These are phyloP conservation scores for Plenodomus lindquistii DNA, from an alignment of 2,329 filamentous ascomycete genomes.

Conservation along the genomic window DNA sequence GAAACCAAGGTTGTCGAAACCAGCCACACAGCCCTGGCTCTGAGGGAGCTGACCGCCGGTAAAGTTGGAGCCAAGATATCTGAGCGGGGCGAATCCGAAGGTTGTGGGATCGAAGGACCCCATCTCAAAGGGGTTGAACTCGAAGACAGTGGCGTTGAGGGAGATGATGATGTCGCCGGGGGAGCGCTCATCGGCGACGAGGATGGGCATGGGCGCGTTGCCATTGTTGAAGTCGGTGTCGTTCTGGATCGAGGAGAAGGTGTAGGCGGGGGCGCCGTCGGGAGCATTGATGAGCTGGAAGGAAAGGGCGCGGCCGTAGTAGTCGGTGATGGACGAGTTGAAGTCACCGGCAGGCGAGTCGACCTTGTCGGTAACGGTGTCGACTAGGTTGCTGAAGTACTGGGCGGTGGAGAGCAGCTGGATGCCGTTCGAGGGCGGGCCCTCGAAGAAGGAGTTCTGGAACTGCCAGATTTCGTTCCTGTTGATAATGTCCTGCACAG, in stretches of 20 bases:
- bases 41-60: conserved; percentile 61
- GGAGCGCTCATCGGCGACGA: conserved; percentile 70
- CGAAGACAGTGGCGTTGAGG: conserved; percentile 74
- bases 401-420: conserved; percentile 59
- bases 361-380: conserved; percentile 63
- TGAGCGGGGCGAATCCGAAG: conserved; percentile 70
- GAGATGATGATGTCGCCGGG: conserved; percentile 65
- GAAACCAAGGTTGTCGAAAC: conserved; percentile 82
- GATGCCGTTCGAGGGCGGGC: conserved; percentile 55
- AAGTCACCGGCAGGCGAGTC: conserved; percentile 64
- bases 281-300: conserved; percentile 81
- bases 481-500: conserved; percentile 61
- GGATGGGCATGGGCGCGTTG: conserved; percentile 70
- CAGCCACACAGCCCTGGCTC: conserved; percentile 67
- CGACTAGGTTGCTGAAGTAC: conserved; percentile 66
- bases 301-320: conserved; percentile 82
- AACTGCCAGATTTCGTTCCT: conserved; percentile 65
- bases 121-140: conserved; percentile 80
- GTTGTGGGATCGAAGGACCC: conserved; percentile 75
- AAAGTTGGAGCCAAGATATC: conserved; percentile 76
- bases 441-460: conserved; percentile 63
- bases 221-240: conserved; percentile 65
- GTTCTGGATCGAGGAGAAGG: conserved; percentile 77
- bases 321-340: conserved; percentile 76
- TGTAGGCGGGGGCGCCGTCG: conserved; percentile 74